Conservation (phyloP, 257 asterid species). For the Handroanthus guayacan region DNA sequence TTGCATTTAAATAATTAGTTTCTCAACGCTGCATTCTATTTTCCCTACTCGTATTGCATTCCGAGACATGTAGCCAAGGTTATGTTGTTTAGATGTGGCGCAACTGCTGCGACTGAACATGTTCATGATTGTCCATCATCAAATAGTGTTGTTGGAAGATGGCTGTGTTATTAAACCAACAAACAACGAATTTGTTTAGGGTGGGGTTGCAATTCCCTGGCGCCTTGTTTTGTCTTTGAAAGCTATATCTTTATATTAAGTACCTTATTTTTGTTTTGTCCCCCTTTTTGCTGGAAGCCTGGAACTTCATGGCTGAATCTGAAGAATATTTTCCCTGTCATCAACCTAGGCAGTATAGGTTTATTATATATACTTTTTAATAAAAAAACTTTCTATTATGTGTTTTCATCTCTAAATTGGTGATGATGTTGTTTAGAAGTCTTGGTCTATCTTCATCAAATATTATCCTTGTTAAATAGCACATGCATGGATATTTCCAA, state of each 20-base stretch:
- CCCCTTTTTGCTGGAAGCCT: too few species aligned
- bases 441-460: not conserved
- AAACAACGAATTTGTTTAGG: not conserved
- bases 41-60: slow-evolving; percentile 6
- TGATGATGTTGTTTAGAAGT: not conserved
- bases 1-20: not conserved
- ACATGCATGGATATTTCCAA: not conserved
- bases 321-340: too few species aligned
- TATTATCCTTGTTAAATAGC: not conserved
- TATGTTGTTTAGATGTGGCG: not conserved
- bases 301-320: too few species aligned
- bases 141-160: not conserved
- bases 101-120: not conserved
- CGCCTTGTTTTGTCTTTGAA: not conserved
- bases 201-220: not conserved
- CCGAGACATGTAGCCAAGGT: slow-evolving; percentile 2
- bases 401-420: not conserved
- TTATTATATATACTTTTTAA: too few species aligned
- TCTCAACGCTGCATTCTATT: not conserved
- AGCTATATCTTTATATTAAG: not conserved
- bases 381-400: not conserved
- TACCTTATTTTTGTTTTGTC: too few species aligned
- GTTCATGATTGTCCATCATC: not conserved
- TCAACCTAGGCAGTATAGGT: too few species aligned
- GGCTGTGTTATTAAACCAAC: not conserved